Evolutionary conservation across 306 rosid genomes (phyloP).

Genomic region (Cicer chorassanicum): DNA sequence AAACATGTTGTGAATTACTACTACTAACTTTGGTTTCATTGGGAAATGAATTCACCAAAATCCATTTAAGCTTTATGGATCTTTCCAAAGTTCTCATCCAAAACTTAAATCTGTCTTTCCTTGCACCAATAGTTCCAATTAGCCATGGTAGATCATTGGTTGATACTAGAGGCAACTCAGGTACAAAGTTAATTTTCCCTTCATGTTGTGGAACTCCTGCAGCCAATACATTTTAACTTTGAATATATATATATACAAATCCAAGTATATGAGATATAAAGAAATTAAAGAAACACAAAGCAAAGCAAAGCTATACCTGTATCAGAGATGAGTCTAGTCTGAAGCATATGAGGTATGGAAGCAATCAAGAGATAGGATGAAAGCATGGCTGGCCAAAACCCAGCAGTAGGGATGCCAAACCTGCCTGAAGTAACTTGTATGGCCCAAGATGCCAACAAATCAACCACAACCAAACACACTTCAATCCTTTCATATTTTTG

Average conservation of each 20-base stretch:
- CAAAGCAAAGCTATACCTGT: conserved; percentile 47
- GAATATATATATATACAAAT: no score
- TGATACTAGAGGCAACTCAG: conserved; percentile 56
- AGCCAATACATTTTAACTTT: conserved; percentile 2
- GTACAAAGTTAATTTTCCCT: conserved; percentile 46
- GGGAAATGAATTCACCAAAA: conserved; percentile 71
- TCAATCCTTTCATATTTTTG: neutral
- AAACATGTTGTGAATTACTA: conserved; percentile 23
- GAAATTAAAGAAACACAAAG: no score
- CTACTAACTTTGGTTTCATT: conserved; percentile 48
- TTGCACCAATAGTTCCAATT: conserved; percentile 66
- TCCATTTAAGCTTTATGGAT: conserved; percentile 59
- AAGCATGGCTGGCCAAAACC: conserved; percentile 94
- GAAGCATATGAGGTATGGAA: conserved; percentile 65
- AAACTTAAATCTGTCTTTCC: conserved; percentile 72
- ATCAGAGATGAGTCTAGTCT: conserved; percentile 58
- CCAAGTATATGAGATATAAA: no score
- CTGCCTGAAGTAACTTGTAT: conserved; percentile 59
- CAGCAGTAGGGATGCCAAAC: conserved; percentile 55
- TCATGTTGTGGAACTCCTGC: conserved; percentile 66
- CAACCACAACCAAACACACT: conserved; percentile 67
- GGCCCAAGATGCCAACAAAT: conserved; percentile 83
- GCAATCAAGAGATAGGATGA: conserved; percentile 62
- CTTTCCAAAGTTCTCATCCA: conserved; percentile 80
- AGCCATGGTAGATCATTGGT: conserved; percentile 85